phyloP scores from a whole-genome alignment of 495 filamentous ascomycete species.

The Podospora australis region DNA sequence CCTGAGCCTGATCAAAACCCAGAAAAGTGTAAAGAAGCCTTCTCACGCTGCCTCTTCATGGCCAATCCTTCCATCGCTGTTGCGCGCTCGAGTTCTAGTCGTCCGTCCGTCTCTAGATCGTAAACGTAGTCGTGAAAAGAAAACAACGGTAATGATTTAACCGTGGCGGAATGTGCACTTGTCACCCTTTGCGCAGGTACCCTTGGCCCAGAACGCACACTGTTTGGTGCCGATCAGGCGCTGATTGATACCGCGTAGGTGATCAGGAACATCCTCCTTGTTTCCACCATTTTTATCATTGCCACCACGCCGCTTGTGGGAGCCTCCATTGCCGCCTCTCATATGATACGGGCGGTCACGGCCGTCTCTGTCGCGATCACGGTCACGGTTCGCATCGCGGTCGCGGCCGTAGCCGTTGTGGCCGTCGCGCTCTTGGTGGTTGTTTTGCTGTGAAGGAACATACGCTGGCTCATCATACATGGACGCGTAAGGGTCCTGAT shows the following conservation, averaged over 20 bases:
- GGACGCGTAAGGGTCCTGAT: conserved; percentile 16
- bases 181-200: conserved; percentile 76
- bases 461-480: conserved; percentile 1
- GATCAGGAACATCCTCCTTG: conserved; percentile 20
- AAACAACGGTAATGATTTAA: conserved; percentile 4
- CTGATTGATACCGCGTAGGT: conserved; percentile 37
- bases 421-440: conserved; percentile 8
- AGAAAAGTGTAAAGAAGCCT: too few species aligned
- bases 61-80: background rate
- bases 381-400: conserved; percentile 15
- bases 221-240: conserved; percentile 48
- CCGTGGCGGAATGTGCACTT: conserved; percentile 80
- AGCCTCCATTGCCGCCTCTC: conserved; percentile 2
- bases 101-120: conserved; percentile 15
- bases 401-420: conserved; percentile 4
- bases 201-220: conserved; percentile 72
- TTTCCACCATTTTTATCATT: background rate
- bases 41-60: too few species aligned
- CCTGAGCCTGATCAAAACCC: too few species aligned
- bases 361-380: conserved; percentile 19
- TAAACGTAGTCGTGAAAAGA: background rate
- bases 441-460: conserved; percentile 5
- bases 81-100: background rate
- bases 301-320: conserved; percentile 2
- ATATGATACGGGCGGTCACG: conserved; percentile 19